phyloP scores from a whole-genome alignment of 2,329 filamentous ascomycete species.

The Byssoonygena ceratinophila region DNA sequence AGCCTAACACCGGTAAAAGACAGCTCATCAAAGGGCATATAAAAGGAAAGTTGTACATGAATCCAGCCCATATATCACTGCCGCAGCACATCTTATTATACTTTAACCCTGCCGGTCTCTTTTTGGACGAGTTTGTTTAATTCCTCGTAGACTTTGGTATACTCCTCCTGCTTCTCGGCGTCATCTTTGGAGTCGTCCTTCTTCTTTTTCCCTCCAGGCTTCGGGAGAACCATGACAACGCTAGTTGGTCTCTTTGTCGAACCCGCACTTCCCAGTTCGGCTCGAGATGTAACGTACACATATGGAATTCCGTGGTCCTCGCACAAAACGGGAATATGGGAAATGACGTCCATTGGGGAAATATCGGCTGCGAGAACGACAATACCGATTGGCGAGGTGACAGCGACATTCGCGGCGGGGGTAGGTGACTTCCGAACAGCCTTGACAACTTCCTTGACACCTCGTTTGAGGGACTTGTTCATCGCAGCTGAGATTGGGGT shows the following conservation, averaged over 20 bases:
- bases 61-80: background rate
- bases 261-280: slow-evolving; percentile 85
- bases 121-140: slow-evolving; percentile 50
- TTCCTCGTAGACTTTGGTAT: slow-evolving; percentile 45
- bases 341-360: slow-evolving; percentile 97
- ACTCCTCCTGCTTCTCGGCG: slow-evolving; percentile 39
- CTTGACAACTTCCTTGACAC: slow-evolving; percentile 98
- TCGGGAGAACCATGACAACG: slow-evolving; percentile 70
- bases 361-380: slow-evolving; percentile 95
- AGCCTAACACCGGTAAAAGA: slow-evolving; percentile 4
- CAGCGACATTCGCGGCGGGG: slow-evolving; percentile 52
- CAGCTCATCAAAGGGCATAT: slow-evolving; percentile 16
- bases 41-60: slow-evolving; percentile 21
- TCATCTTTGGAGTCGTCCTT: slow-evolving; percentile 39
- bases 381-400: slow-evolving; percentile 56
- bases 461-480: slow-evolving; percentile 89
- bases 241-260: slow-evolving; percentile 93
- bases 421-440: slow-evolving; percentile 82
- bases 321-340: slow-evolving; percentile 92
- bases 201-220: slow-evolving; percentile 43
- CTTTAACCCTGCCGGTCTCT: slow-evolving; percentile 47
- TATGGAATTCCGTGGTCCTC: slow-evolving; percentile 97
- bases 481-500: slow-evolving; percentile 62
- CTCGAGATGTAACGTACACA: slow-evolving; percentile 84
- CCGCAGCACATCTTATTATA: slow-evolving; percentile 28